Conservation (phyloP, 768 basidiomycete genomes). For the Russula ochroleuca region DNA sequence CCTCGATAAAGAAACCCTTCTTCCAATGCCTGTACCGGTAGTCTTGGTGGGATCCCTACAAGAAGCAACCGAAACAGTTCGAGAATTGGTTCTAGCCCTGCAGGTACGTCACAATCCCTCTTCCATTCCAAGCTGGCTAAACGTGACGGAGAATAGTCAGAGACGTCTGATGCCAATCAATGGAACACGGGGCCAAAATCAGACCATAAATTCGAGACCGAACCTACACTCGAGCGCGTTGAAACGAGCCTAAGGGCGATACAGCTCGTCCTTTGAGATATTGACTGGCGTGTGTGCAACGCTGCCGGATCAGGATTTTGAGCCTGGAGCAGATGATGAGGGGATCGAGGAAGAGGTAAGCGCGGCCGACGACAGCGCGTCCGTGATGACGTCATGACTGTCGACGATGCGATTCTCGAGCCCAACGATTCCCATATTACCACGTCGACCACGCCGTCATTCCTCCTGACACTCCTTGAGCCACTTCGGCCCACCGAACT, state of each 20-base stretch:
- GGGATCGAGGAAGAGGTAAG: conserved; percentile 39
- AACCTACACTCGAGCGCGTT: conserved; percentile 66
- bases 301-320: conserved; percentile 67
- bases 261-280: conserved; percentile 84
- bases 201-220: conserved; percentile 68
- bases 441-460: conserved; percentile 38
- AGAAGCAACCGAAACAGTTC: conserved; percentile 47
- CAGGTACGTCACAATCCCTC: conserved; percentile 40
- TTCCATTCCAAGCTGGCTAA: background rate
- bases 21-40: conserved; percentile 66
- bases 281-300: conserved; percentile 85
- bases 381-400: conserved; percentile 31
- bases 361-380: conserved; percentile 35
- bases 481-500: conserved; percentile 71
- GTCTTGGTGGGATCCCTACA: conserved; percentile 55
- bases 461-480: conserved; percentile 58
- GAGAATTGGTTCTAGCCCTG: conserved; percentile 50
- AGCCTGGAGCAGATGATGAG: conserved; percentile 35
- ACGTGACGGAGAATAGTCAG: conserved; percentile 34
- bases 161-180: conserved; percentile 48
- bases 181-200: conserved; percentile 36
- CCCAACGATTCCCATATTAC: conserved; percentile 6
- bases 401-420: conserved; percentile 26
- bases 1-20: conserved; percentile 63
- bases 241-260: conserved; percentile 70